phyloP scores from a whole-genome alignment of 306 rosid genomes.

The Morella rubra region DNA sequence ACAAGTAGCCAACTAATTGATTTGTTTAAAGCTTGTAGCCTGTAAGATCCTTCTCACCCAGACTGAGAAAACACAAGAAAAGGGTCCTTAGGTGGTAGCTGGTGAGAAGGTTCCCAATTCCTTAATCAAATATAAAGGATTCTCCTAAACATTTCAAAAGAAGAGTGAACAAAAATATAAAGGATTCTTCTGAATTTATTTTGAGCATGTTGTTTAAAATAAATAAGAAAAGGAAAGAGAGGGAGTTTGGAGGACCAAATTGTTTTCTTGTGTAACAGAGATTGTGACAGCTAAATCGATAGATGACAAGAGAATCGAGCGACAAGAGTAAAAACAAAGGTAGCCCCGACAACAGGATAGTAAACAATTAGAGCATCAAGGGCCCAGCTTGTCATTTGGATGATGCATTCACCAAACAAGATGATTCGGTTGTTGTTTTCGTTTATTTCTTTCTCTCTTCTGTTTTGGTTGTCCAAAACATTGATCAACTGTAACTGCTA shows the following conservation, averaged over 20 bases:
- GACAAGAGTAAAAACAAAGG: constrained; percentile 1
- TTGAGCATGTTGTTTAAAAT: not conserved
- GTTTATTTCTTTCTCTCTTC: not conserved
- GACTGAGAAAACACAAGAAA: not conserved
- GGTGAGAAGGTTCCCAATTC: not conserved
- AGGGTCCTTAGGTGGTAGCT: not conserved
- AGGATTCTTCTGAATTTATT: too few relatives aligned
- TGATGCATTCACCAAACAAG: not conserved
- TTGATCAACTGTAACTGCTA: too few relatives aligned
- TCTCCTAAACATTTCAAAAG: constrained; percentile 16
- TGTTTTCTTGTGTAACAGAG: too few relatives aligned
- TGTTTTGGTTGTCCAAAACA: too few relatives aligned
- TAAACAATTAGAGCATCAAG: constrained; percentile 7
- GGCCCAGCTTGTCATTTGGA: not conserved
- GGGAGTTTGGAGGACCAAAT: not conserved
- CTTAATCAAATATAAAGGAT: not conserved
- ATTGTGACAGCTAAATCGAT: not conserved
- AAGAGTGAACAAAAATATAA: not conserved
- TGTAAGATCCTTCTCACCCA: not conserved
- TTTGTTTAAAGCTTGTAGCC: not conserved
- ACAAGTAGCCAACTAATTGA: not conserved
- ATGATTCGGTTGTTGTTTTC: not conserved
- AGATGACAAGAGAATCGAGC: not conserved
- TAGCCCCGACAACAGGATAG: not conserved
- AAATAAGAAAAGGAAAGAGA: not conserved